phyloP scores from a whole-genome alignment of 176 grass and related monocot genomes.

The Eleusine coracana region DNA sequence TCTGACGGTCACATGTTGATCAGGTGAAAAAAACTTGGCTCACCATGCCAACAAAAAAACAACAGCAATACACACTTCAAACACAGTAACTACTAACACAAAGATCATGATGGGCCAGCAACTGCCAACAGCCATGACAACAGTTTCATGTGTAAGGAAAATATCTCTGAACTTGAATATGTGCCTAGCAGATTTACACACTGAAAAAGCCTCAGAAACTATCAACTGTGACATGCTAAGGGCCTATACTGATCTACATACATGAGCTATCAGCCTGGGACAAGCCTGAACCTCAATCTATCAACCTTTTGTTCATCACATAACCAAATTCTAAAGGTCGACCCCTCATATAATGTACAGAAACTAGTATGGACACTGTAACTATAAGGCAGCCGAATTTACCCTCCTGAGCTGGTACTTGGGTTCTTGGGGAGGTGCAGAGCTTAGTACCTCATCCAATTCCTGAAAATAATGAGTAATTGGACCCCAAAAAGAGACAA shows the following conservation, averaged over 20 bases:
- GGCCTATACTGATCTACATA: slow-evolving; percentile 36
- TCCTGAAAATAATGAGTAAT: slow-evolving; percentile 53
- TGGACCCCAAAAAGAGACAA: not conserved
- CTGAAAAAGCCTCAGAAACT: slow-evolving; percentile 11
- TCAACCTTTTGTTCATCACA: slow-evolving; percentile 36
- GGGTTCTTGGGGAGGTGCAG: slow-evolving; percentile 54
- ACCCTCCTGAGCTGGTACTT: slow-evolving; percentile 75
- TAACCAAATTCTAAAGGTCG: slow-evolving; percentile 27
- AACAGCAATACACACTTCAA: not conserved
- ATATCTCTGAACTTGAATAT: slow-evolving; percentile 15
- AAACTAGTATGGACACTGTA: slow-evolving; percentile 49
- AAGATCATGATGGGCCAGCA: not conserved
- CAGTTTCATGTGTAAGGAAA: slow-evolving; percentile 17
- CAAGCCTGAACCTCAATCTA: slow-evolving; percentile 41
- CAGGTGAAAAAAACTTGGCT: not conserved
- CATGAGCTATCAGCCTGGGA: slow-evolving; percentile 17
- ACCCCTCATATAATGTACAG: slow-evolving; percentile 66
- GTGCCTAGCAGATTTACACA: slow-evolving; percentile 46
- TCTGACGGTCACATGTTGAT: not conserved
- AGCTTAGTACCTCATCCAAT: slow-evolving; percentile 66
- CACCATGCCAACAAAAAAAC: not conserved
- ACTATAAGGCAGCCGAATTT: slow-evolving; percentile 50
- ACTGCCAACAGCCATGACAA: not conserved
- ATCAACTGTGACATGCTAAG: slow-evolving; percentile 37
- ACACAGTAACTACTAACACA: not conserved